phyloP scores from a whole-genome alignment of 345 rosid genomes.

The Jatropha curcas region DNA sequence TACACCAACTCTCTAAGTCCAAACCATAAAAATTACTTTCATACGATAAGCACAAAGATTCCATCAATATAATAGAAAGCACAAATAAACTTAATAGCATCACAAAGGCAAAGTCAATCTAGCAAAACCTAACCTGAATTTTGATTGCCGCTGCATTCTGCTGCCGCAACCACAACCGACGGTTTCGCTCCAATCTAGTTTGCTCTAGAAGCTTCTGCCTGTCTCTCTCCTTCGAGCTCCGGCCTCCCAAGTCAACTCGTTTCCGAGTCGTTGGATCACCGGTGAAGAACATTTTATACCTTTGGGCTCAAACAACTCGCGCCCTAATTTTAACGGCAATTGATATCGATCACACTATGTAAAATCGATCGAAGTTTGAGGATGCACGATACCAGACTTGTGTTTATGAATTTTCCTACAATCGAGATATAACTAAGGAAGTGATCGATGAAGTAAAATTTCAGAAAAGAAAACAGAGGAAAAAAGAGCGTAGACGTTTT shows the following conservation, averaged over 20 bases:
- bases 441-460: not conserved
- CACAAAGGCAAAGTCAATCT: not conserved
- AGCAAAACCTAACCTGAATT: constrained; percentile 64
- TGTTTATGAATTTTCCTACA: not conserved
- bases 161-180: constrained; percentile 66
- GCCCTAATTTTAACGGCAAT: not conserved
- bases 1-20: not conserved
- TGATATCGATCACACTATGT: not conserved
- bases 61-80: not conserved
- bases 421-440: not conserved
- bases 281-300: constrained; percentile 69
- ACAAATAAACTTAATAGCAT: not conserved
- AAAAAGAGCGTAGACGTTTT: not conserved
- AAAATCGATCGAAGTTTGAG: constrained; percentile 15
- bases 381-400: not conserved
- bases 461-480: not conserved
- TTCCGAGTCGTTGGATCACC: constrained; percentile 94
- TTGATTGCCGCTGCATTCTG: constrained; percentile 75
- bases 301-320: not conserved
- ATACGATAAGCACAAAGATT: not conserved
- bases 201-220: constrained; percentile 94
- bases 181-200: constrained; percentile 88
- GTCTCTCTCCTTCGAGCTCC: constrained; percentile 96
- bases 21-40: not conserved
- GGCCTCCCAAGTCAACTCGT: constrained; percentile 97